Evolutionary conservation across 208 protist species (phyloP).

Genomic region (Crithidia fasciculata): DNA sequence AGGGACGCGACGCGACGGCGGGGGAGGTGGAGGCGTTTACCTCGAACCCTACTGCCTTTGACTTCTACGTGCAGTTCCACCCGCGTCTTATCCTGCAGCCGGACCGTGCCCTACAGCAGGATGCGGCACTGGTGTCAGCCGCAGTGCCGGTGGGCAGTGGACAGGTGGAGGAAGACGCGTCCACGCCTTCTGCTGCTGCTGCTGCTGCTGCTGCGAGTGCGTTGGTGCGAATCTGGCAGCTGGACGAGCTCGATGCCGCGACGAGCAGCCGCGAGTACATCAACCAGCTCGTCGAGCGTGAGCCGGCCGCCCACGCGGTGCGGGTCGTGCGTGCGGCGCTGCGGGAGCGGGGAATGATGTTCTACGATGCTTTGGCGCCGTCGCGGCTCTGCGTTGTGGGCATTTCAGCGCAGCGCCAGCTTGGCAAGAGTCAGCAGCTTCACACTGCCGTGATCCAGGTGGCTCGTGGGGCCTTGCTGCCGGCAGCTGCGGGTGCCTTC

Average conservation of each 20-base stretch:
- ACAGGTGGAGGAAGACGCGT: neutral
- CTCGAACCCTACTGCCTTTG: conserved; percentile 60
- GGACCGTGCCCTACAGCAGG: conserved; percentile 47
- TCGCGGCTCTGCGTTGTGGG: conserved; percentile 53
- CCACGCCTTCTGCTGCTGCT: neutral
- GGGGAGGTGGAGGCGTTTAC: conserved; percentile 64
- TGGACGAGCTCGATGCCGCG: conserved; percentile 73
- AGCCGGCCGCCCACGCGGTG: conserved; percentile 79
- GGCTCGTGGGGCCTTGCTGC: conserved; percentile 68
- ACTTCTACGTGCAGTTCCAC: conserved; percentile 75
- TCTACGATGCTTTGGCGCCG: conserved; percentile 81
- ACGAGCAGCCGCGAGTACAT: conserved; percentile 66
- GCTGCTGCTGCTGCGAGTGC: conserved; percentile 9
- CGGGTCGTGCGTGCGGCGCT: conserved; percentile 65
- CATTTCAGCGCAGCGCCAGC: conserved; percentile 41
- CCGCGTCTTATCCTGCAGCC: conserved; percentile 74
- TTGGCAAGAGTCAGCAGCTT: conserved; percentile 43
- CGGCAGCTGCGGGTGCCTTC: conserved; percentile 35
- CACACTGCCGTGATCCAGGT: conserved; percentile 73
- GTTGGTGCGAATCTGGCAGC: conserved; percentile 62
- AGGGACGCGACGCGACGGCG: conserved; percentile 26
- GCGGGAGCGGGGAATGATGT: conserved; percentile 85
- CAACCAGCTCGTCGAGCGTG: conserved; percentile 73
- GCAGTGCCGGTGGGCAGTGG: neutral
- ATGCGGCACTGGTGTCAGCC: no score